A percentile compares a stretch with the other conserved stretches of the same genome.
These are phyloP conservation scores for Dactylis glomerata DNA, from an alignment of 176 grass and related monocot species.

Conservation along the genomic window DNA sequence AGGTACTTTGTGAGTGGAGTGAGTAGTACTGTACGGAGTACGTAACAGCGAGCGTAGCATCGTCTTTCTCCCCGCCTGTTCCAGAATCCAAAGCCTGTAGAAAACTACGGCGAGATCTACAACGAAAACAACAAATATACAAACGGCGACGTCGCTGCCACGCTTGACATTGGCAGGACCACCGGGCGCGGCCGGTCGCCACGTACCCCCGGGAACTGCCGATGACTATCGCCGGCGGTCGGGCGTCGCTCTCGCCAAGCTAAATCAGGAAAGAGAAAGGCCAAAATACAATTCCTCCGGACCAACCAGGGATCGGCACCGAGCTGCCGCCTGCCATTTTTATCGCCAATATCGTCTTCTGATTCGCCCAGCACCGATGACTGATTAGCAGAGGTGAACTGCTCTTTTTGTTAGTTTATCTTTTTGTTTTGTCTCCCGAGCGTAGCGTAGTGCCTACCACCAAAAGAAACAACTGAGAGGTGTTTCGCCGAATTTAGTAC, in stretches of 20 bases:
- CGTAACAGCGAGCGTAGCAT: neutral
- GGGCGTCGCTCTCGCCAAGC: neutral
- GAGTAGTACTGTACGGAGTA: neutral
- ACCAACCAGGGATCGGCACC: slow-evolving; percentile 1
- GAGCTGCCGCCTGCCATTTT: neutral
- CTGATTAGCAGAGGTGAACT: neutral
- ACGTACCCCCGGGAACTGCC: neutral
- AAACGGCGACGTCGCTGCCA: neutral
- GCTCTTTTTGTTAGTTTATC: neutral
- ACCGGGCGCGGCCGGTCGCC: neutral
- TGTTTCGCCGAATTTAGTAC: neutral
- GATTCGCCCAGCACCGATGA: neutral
- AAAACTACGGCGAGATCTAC: neutral
- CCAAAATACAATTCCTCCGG: neutral
- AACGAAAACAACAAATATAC: neutral
- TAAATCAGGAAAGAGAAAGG: neutral
- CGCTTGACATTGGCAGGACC: neutral
- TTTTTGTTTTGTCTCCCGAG: neutral
- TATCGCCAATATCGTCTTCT: neutral
- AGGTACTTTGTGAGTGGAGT: neutral
- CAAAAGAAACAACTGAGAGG: neutral
- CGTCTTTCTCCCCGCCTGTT: too few relatives aligned
- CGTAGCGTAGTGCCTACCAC: neutral
- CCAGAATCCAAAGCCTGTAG: neutral
- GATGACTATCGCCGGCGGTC: neutral